Base-by-base conservation (phyloP, 345 rosid genomes). In the Murraya koenigii region DNA sequence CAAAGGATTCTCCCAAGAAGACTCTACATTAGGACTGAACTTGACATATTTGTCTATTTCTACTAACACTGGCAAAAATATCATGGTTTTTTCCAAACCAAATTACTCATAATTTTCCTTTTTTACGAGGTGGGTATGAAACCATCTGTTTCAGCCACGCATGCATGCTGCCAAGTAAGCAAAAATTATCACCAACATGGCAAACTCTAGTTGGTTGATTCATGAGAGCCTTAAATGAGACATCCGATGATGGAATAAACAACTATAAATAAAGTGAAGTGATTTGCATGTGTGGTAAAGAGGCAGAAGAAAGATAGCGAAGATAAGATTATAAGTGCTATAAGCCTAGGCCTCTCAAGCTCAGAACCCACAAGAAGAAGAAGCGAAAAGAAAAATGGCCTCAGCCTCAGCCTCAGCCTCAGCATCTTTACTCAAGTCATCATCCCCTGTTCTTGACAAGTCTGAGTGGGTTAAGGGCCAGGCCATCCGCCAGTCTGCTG, bases 341-440 rank as follows among this genome's bases (percentile, higher is more conserved):
- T 7, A 28, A 66, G 26, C 33, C 47, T 15, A 80, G 80, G 73
- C 79, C 69, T 47, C 75, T 28, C 56, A 30, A 26, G 35, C 55
- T 19, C 52, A 66, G 28, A 66, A 39, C 71, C n/a, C 36, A 28
- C 19, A 76, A 41, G 33, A 41, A 72, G 72, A 64, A 35, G 41
- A 66, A 54, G 61, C 69, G 41, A 82, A 59, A 78, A 94, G 94
- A 98, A 80, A 59, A 80, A 96, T 96, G 99, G 98, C 99, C 75
- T 86, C 98, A 36, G 89, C 97, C 38, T 90, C 98, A 14, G 98
- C 99, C 75, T 86, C 98, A 36, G 89, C 97, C 38, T 90, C 98
- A 14, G 80, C 83, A 25, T 64, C 81, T 78, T 89, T 92, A 36
- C 89, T 94, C 82, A 95, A 92, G 49, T 44, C 49, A 81, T 90